Evolutionary conservation across 441 rosid genomes (phyloP).

Genomic region (Hura crepitans): DNA sequence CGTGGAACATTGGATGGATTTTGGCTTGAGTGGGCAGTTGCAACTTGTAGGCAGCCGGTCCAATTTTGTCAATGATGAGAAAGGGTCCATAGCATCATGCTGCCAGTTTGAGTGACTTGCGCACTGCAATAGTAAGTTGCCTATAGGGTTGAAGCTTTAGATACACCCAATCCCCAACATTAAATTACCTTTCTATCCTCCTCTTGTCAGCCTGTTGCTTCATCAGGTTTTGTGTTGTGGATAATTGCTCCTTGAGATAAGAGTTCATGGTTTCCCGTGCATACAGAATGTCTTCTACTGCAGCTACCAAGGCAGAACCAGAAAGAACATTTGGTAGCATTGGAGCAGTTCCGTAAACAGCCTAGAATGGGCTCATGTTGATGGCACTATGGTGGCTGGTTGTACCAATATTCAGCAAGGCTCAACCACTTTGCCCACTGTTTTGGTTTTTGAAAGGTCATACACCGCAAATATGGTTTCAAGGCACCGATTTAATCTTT

Average conservation of each 20-base stretch:
- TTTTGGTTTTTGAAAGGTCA: not conserved
- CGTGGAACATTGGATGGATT: too few species aligned
- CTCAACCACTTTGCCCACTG: not conserved
- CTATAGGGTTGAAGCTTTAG: not conserved
- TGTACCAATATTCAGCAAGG: not conserved
- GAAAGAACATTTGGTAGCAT: not conserved
- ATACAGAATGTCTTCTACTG: not conserved
- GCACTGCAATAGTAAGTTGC: too few species aligned
- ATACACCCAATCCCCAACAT: not conserved
- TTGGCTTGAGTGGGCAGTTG: too few species aligned
- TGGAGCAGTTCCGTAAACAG: not conserved
- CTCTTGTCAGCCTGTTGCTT: not conserved
- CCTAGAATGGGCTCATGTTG: not conserved
- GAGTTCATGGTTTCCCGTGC: not conserved
- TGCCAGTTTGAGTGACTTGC: too few species aligned
- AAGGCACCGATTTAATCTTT: not conserved
- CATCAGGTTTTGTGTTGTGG: not conserved
- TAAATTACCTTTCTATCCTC: not conserved
- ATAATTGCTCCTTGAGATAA: not conserved
- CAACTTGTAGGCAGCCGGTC: too few species aligned
- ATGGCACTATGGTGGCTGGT: not conserved
- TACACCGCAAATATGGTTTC: conserved; percentile 3
- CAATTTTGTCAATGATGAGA: too few species aligned
- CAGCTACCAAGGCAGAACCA: not conserved
- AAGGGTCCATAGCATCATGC: too few species aligned